phyloP scores from a whole-genome alignment of 2,329 filamentous ascomycete genomes.

The Colletotrichum sp. region DNA sequence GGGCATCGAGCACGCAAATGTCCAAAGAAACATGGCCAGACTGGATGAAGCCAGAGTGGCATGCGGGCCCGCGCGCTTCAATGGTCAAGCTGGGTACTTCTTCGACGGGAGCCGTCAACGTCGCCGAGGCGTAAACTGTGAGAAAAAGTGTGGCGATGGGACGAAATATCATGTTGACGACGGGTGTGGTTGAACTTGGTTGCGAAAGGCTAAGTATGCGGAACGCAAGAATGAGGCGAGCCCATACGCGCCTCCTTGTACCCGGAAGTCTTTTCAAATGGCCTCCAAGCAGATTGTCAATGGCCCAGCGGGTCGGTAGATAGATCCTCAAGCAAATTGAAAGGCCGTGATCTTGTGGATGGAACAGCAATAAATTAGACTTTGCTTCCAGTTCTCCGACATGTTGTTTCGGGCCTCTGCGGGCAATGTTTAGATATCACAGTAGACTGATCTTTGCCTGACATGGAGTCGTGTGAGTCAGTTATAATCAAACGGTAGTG shows the following conservation, averaged over 20 bases:
- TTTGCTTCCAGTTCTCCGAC: not conserved
- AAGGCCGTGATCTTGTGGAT: fast-evolving
- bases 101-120: fast-evolving
- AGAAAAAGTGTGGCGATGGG: not conserved
- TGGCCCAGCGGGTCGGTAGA: not conserved
- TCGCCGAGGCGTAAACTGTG: not conserved
- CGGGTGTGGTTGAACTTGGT: fast-evolving
- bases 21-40: not conserved
- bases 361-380: not conserved
- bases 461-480: not conserved
- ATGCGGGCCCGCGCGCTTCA: not conserved
- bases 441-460: not conserved
- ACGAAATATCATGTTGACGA: not conserved
- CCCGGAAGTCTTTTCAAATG: not conserved
- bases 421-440: not conserved
- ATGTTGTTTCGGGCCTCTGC: not conserved
- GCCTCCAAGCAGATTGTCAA: not conserved
- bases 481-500: not conserved
- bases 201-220: not conserved
- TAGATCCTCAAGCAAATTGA: not conserved
- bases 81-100: not conserved
- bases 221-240: not conserved
- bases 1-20: not conserved
- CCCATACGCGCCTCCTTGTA: not conserved
- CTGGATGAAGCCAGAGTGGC: not conserved